Base-by-base conservation (phyloP, 345 rosid genomes). In the Raphanus raphanistrum region DNA sequence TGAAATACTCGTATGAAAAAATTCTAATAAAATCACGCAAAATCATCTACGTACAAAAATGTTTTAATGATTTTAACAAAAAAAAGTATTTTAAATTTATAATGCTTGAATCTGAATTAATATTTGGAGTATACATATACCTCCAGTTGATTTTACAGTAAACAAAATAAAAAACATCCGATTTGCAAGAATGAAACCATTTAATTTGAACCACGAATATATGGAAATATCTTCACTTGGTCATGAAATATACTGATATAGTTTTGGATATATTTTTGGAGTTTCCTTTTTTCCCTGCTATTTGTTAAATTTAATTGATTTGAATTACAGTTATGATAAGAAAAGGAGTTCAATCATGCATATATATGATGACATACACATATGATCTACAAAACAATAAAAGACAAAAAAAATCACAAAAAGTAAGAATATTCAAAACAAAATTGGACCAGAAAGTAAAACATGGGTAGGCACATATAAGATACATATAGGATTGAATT, bases 361-460 rank as follows among this genome's bases (percentile, higher is more conserved):
- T 59, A 26, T 12, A 59, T 59, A 59, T 78, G 68, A 72, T 78
- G 68, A 66, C 77, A 78, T 78, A 67, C 50, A 15, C 48, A n/a
- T 48, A 70, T 70, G 71, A 77, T 77, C 71, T 65, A 71, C 48
- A 59, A 35, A 69, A 60, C 77, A 73, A 73, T 68, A 73, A 48
- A 78, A 78, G 81, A 78, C 81, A 78, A 78, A 78, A 35, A n/a
- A n/a, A n/a, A n/a, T n/a, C 81, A 60, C 74, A 59, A 73, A 78
- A 78, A 78, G 81, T 72, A 78, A 61, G 77, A 73, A 73, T 79
- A 73, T 67, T 79, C 26, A 67, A 38, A 72, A 79, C 69, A 72
- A 35, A 67, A 36, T 68, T 72, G 77, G 70, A 67, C 77, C 73
- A 67, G 27, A 57, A 79, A 35, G 74, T 71, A 71, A 71, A 72